Percentiles rank a stretch among this genome's conserved stretches.
These are phyloP conservation scores for Striga asiatica DNA, from an alignment of 257 asterid genomes.

Conservation along the genomic window DNA sequence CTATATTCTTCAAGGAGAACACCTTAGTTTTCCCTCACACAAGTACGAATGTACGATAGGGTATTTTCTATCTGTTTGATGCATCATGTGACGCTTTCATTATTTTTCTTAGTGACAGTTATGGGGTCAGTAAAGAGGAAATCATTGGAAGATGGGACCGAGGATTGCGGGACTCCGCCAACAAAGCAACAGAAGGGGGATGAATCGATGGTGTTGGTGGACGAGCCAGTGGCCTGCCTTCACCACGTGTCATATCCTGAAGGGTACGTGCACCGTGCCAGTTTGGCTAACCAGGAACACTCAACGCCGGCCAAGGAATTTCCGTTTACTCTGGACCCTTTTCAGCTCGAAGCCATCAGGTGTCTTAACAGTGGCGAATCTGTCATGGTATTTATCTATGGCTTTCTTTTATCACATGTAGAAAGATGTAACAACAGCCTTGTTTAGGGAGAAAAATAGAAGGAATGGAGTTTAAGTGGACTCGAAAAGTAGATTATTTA, in stretches of 20 bases:
- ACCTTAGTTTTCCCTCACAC: too few relatives aligned
- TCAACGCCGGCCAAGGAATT: slow-evolving; percentile 69
- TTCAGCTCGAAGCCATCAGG: slow-evolving; percentile 82
- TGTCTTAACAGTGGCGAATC: slow-evolving; percentile 79
- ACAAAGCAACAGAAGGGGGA: slow-evolving; percentile 45
- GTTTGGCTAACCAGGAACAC: slow-evolving; percentile 15
- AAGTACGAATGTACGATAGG: too few relatives aligned
- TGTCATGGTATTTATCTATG: slow-evolving; percentile 54
- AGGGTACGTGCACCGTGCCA: slow-evolving; percentile 42
- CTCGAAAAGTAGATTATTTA: background rate
- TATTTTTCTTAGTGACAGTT: slow-evolving; percentile 12
- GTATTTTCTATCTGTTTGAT: too few relatives aligned
- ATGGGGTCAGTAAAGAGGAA: slow-evolving; percentile 81
- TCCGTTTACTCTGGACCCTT: slow-evolving; percentile 75
- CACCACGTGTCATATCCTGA: slow-evolving; percentile 86
- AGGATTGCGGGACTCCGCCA: slow-evolving; percentile 32
- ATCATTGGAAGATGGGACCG: slow-evolving; percentile 33
- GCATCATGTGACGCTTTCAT: too few relatives aligned
- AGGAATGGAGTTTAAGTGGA: background rate
- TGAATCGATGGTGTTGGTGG: slow-evolving; percentile 21
- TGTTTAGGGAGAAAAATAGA: too few relatives aligned
- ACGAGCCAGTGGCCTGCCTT: slow-evolving; percentile 64
- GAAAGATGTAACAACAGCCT: background rate
- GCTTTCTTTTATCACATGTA: background rate
- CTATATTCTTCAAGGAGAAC: too few relatives aligned